phyloP scores from a whole-genome alignment of 129 eudicot genomes.

The Flaveria bidentis region DNA sequence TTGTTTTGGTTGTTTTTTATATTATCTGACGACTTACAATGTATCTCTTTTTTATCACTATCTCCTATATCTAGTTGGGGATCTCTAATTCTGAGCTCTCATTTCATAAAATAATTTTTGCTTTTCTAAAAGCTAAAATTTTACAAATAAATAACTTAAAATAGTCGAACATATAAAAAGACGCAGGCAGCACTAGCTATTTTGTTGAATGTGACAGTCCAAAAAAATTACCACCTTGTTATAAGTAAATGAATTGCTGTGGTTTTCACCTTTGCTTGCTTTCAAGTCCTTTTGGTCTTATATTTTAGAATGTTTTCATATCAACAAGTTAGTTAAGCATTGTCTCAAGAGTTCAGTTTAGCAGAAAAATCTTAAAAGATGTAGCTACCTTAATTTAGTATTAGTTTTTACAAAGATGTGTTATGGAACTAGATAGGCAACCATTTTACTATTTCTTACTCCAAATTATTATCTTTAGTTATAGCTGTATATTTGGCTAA shows the following conservation, averaged over 20 bases:
- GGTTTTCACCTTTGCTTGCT: neutral
- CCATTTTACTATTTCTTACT: neutral
- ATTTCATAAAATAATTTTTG: neutral
- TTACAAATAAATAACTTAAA: neutral
- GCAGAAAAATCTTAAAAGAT: constrained; percentile 6
- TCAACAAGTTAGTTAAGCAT: neutral
- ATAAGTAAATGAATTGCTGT: neutral
- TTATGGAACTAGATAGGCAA: neutral
- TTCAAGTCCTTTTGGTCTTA: neutral
- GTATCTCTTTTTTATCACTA: neutral
- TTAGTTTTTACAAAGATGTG: neutral
- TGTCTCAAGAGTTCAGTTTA: constrained; percentile 10
- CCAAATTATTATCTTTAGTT: neutral
- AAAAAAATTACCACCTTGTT: no score
- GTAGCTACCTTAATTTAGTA: neutral
- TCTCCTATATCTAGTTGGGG: constrained; percentile 1
- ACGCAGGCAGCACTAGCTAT: no score
- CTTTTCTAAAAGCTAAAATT: neutral
- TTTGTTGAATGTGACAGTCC: no score
- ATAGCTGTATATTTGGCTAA: constrained; percentile 2
- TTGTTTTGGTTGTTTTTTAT: neutral
- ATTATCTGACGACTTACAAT: neutral
- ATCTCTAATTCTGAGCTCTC: neutral
- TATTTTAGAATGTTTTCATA: neutral
- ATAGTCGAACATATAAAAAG: neutral